Conservation (phyloP, 257 asterid genomes). For the Rehmannia glutinosa region DNA sequence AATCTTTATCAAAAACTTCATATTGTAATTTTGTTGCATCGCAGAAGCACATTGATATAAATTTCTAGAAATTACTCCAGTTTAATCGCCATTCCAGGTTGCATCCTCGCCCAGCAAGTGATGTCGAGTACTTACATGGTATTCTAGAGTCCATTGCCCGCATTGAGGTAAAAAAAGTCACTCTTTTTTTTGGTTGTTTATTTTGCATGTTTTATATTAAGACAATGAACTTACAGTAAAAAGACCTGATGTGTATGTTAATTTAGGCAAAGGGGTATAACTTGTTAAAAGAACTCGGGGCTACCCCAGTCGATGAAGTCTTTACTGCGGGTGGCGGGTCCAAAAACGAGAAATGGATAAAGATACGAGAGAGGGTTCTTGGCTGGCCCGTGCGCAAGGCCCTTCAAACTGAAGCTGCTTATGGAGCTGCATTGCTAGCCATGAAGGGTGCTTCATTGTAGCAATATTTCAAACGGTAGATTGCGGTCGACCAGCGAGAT, state of each 20-base stretch:
- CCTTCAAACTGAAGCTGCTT: slow-evolving; percentile 88
- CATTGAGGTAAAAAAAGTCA: slow-evolving; percentile 56
- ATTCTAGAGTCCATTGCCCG: slow-evolving; percentile 91
- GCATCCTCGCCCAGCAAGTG: slow-evolving; percentile 80
- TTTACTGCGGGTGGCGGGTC: slow-evolving; percentile 92
- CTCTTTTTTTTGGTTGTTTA: background rate
- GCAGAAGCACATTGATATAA: too few relatives aligned
- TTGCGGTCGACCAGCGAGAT: too few relatives aligned
- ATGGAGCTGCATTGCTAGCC: slow-evolving; percentile 89
- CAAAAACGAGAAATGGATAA: slow-evolving; percentile 71
- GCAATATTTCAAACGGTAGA: background rate
- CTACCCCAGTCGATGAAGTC: slow-evolving; percentile 84
- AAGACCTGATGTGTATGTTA: slow-evolving; percentile 2
- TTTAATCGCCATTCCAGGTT: slow-evolving; percentile 40
- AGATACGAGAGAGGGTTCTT: slow-evolving; percentile 74
- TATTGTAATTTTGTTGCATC: too few relatives aligned
- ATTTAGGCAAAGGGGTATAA: slow-evolving; percentile 74
- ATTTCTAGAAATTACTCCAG: background rate
- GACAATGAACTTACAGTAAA: background rate
- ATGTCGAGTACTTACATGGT: slow-evolving; percentile 75
- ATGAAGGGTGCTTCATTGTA: slow-evolving; percentile 47
- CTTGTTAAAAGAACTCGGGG: slow-evolving; percentile 76
- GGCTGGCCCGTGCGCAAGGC: slow-evolving; percentile 74
- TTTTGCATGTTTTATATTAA: background rate
- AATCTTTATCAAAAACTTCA: too few relatives aligned